Evolutionary conservation across 2,329 filamentous ascomycete genomes (phyloP), one percentile per base, ranked within the genome.

Genomic region (Diaporthe humulicola): DNA sequence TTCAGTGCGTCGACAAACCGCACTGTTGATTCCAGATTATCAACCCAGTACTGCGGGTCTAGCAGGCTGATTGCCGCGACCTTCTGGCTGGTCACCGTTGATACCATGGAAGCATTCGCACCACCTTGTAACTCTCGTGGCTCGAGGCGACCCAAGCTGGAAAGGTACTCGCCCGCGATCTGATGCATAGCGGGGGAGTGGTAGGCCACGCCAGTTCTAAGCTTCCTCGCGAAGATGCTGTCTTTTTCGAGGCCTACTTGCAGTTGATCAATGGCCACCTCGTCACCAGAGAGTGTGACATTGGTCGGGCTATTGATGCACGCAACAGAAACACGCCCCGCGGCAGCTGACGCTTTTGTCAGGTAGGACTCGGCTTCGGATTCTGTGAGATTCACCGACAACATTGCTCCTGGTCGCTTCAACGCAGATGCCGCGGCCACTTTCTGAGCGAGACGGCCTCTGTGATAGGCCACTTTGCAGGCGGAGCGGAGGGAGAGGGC

Each of bases 391-490:
- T n/a, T n/a, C n/a, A n/a, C n/a, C n/a, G n/a, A n/a, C n/a, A n/a
- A n/a, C n/a, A n/a, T n/a, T n/a, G n/a, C n/a, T n/a, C n/a, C n/a
- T n/a, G n/a, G n/a, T n/a, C n/a, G n/a, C n/a, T n/a, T n/a, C n/a
- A n/a, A n/a, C n/a, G 61, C 52, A 14, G 54, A 75, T 9, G 56
- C 73, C 30, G 76, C 74, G 28, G 75, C 77, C 3, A 84, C 75
- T 5, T 76, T 74, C 76, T 75, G 40, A 33, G 82, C 79, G 5
- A 82, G 77, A 52, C 78, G 74, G 0, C 83, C 84, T 10, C 84
- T 79, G 60, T 77, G 78, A 69, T 82, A 85, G 1, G 84, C 79
- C 0, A 82, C 75, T 28, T 79, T 82, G 73, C 79, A 82, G 1
- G 84, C 83, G 1, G 80, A 78, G 3, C 77, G 28, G 3, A 79